Evolutionary conservation across 768 basidiomycete species (phyloP).

Genomic region (Candolleomyces eurysporus): DNA sequence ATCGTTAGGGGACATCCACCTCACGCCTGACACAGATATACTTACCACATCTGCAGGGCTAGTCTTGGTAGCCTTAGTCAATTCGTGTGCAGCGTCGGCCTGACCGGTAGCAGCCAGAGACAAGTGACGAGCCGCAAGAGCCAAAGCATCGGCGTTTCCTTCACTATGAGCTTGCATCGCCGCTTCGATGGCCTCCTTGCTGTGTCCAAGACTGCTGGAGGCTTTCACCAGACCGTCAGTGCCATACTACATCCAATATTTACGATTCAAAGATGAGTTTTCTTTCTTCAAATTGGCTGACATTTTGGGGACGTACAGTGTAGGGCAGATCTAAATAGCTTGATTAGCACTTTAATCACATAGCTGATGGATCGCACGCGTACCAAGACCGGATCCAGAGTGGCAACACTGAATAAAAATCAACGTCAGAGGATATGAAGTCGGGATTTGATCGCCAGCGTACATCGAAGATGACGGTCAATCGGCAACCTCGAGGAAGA

Average conservation of each 20-base stretch:
- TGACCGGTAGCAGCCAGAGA: constrained; percentile 71
- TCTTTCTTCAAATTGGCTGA: neutral
- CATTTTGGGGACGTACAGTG: constrained; percentile 38
- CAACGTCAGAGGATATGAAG: neutral
- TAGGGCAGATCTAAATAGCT: constrained; percentile 56
- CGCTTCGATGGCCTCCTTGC: constrained; percentile 54
- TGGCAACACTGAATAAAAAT: constrained; percentile 56
- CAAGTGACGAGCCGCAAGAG: constrained; percentile 63
- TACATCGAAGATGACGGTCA: constrained; percentile 75
- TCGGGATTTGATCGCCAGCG: neutral
- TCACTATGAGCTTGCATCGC: constrained; percentile 73
- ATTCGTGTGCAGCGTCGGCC: constrained; percentile 59
- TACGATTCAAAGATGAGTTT: neutral
- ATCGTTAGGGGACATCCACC: neutral
- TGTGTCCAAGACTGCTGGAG: constrained; percentile 77
- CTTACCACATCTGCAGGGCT: constrained; percentile 87
- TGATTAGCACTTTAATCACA: neutral
- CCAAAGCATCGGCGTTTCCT: constrained; percentile 76
- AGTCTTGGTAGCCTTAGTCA: constrained; percentile 61
- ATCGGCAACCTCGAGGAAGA: constrained; percentile 84
- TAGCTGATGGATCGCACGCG: neutral
- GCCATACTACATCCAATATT: constrained; percentile 58
- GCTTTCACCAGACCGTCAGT: constrained; percentile 95
- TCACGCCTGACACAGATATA: constrained; percentile 8
- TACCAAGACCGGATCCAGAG: constrained; percentile 71